Evolutionary conservation across 352 stramenopile species (phyloP).

Genomic region (Phytophthora hibernalis): DNA sequence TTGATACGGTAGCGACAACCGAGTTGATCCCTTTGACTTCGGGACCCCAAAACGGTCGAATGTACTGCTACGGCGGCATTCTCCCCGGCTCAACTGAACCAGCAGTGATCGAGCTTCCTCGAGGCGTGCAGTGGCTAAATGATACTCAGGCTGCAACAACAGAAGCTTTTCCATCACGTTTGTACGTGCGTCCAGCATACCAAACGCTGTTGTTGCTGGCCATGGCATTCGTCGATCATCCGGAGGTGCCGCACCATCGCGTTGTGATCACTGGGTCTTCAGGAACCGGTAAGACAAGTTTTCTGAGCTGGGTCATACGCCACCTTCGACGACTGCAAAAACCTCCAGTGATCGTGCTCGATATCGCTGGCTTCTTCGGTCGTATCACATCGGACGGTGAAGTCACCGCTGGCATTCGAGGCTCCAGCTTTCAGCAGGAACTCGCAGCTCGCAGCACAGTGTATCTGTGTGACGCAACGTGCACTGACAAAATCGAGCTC

Average conservation of each 20-base stretch:
- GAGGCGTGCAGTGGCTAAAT: constrained; percentile 20
- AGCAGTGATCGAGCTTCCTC: constrained; percentile 25
- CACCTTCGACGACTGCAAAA: constrained; percentile 19
- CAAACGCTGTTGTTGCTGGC: constrained; percentile 32
- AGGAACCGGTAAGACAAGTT: constrained; percentile 50
- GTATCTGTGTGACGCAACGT: constrained; percentile 42
- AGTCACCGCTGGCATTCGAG: constrained; percentile 30
- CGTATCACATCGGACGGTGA: constrained; percentile 30
- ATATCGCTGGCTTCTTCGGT: constrained; percentile 41
- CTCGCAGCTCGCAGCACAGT: constrained; percentile 33
- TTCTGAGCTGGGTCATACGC: constrained; percentile 46
- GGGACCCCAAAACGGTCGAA: constrained; percentile 24
- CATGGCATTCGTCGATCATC: constrained; percentile 37
- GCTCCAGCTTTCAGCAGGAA: constrained; percentile 35
- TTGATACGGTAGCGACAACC: constrained; percentile 8
- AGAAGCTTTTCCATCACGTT: constrained; percentile 2
- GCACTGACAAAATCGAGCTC: constrained; percentile 2
- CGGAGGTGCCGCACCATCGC: constrained; percentile 26
- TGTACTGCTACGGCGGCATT: constrained; percentile 26
- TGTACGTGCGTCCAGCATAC: constrained; percentile 42
- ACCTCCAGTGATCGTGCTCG: constrained; percentile 41
- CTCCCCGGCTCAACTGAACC: constrained; percentile 24
- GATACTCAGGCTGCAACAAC: neutral
- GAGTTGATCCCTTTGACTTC: constrained; percentile 16
- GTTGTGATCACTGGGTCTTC: constrained; percentile 45